Percentiles rank a stretch among this genome's conserved stretches.
These are phyloP conservation scores for Sophora flavescens DNA, from an alignment of 306 rosid genomes.

Conservation along the genomic window DNA sequence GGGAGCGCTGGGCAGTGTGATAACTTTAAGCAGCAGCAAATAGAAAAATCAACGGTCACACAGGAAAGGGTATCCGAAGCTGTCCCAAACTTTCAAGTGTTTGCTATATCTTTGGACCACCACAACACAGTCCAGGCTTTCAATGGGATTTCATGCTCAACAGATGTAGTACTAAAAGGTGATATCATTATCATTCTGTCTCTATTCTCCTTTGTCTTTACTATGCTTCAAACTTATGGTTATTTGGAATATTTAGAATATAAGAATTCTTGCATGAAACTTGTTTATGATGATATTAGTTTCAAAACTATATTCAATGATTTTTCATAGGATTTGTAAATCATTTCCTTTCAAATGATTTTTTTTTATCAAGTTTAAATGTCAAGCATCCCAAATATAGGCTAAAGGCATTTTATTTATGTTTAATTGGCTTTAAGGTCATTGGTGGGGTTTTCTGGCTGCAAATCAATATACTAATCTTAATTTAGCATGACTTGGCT, in stretches of 20 bases:
- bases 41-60: constrained; percentile 66
- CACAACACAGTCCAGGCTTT: constrained; percentile 52
- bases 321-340: neutral
- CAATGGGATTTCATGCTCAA: constrained; percentile 61
- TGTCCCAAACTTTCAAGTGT: constrained; percentile 56
- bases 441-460: neutral
- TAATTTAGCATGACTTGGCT: constrained; percentile 15
- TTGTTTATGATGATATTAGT: neutral
- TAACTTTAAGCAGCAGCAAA: constrained; percentile 62
- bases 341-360: neutral
- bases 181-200: constrained; percentile 40
- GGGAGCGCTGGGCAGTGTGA: too few relatives aligned
- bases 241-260: neutral
- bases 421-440: neutral
- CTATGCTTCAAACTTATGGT: neutral
- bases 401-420: neutral
- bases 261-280: neutral
- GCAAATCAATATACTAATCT: neutral
- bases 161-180: constrained; percentile 87
- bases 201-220: constrained; percentile 41
- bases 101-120: constrained; percentile 58
- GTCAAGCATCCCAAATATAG: neutral
- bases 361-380: neutral
- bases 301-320: neutral
- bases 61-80: constrained; percentile 72